Percentiles rank a stretch among this genome's conserved stretches.
Conservation (phyloP, 768 basidiomycete genomes). For the Mycena metata region DNA sequence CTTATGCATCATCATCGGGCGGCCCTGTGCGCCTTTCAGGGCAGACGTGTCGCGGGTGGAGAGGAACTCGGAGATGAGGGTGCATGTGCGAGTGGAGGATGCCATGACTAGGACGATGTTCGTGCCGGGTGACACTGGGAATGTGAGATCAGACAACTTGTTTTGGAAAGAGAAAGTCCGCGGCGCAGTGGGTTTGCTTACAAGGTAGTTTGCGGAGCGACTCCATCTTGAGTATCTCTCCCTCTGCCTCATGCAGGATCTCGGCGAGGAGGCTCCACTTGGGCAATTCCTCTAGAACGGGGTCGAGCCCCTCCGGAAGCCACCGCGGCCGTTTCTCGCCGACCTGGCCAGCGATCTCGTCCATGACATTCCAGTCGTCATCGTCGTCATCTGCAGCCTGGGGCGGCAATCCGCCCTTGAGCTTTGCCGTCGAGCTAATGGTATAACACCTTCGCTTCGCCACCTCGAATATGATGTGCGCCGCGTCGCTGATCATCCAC, state of each 20-base stretch:
- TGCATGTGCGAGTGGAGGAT: slow-evolving; percentile 80
- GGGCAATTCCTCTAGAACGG: slow-evolving; percentile 92
- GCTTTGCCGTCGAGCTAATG: slow-evolving; percentile 49
- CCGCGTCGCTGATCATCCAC: slow-evolving; percentile 94
- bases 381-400: slow-evolving; percentile 69
- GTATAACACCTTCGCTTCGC: slow-evolving; percentile 88
- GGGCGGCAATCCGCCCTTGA: slow-evolving; percentile 40
- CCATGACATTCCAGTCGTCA: slow-evolving; percentile 81
- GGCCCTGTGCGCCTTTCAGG: slow-evolving; percentile 73
- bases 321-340: slow-evolving; percentile 61
- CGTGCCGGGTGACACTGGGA: slow-evolving; percentile 61
- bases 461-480: slow-evolving; percentile 84
- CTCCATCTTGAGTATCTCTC: slow-evolving; percentile 79
- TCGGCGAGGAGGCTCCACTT: slow-evolving; percentile 93
- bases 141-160: neutral
- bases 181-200: neutral
- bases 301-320: slow-evolving; percentile 84
- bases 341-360: slow-evolving; percentile 67
- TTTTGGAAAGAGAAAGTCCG: neutral
- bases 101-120: slow-evolving; percentile 92
- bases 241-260: slow-evolving; percentile 89
- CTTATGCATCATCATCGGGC: slow-evolving; percentile 83
- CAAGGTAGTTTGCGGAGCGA: slow-evolving; percentile 47
- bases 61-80: slow-evolving; percentile 84
- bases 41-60: slow-evolving; percentile 70